These are phyloP conservation scores for Neodidymelliopsis sp. DNA, from an alignment of 2,329 filamentous ascomycete genomes.

Conservation along the genomic window DNA sequence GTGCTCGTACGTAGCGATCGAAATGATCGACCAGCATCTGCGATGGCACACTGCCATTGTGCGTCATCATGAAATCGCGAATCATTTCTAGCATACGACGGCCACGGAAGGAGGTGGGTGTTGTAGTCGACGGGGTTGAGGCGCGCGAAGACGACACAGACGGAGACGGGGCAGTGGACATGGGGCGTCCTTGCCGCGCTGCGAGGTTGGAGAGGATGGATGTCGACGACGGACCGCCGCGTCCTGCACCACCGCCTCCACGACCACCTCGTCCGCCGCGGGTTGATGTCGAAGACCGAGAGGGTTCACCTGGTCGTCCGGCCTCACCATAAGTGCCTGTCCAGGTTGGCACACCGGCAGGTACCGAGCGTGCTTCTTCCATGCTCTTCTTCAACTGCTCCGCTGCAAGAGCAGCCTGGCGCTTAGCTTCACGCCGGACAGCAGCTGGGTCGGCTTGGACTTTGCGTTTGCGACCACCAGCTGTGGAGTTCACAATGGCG, in stretches of 20 bases:
- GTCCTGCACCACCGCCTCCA: slow-evolving; percentile 33
- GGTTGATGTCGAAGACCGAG: slow-evolving; percentile 36
- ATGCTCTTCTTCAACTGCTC: slow-evolving; percentile 76
- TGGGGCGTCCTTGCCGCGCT: slow-evolving; percentile 48
- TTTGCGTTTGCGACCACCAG: slow-evolving; percentile 64
- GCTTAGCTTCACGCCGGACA: slow-evolving; percentile 81
- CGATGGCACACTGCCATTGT: slow-evolving; percentile 80
- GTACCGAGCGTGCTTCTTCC: slow-evolving; percentile 74
- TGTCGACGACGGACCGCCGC: slow-evolving; percentile 53
- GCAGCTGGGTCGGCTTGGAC: slow-evolving; percentile 78
- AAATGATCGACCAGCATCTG: slow-evolving; percentile 92
- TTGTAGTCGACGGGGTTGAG: slow-evolving; percentile 37
- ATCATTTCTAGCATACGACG: slow-evolving; percentile 64
- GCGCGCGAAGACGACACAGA: slow-evolving; percentile 33
- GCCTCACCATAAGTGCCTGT: slow-evolving; percentile 83
- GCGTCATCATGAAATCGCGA: slow-evolving; percentile 76
- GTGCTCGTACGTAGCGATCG: slow-evolving; percentile 76
- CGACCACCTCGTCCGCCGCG: slow-evolving; percentile 51
- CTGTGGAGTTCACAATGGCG: slow-evolving; percentile 69
- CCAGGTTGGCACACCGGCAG: slow-evolving; percentile 90
- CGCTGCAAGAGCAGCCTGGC: slow-evolving; percentile 79
- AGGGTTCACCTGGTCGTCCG: slow-evolving; percentile 62
- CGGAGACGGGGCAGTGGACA: slow-evolving; percentile 16
- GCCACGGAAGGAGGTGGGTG: slow-evolving; percentile 40
- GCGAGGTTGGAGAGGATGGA: slow-evolving; percentile 55